Base-by-base conservation (phyloP, 2,329 filamentous ascomycete species). In the Zelopaecilomyces penicillatus region DNA sequence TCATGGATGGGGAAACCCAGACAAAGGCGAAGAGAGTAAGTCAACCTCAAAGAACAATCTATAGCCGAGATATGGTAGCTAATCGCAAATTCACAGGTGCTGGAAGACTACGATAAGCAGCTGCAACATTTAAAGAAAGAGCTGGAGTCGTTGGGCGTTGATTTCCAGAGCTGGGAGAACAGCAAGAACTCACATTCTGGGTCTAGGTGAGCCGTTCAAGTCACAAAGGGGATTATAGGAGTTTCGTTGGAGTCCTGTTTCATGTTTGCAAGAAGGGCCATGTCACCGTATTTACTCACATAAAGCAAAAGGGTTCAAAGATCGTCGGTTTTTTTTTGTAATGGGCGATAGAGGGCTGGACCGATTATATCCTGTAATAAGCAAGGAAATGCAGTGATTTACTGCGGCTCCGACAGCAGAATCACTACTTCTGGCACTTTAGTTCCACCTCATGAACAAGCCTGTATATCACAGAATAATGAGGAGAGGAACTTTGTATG, bases 61-160 rank as follows among this genome's bases (percentile, higher is more conserved):
- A 31, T 19, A 11, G 26, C 27, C 11, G 9, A 3, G 4, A 35
- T 37, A 26, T 30, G 34, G 12, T 28, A 19, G 47, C 50, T 56
- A 42, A 60, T 51, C 33, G 33, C 38, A 5, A 5, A 26, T 5
- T 12, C n/a, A 1, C 50, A 88, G 84, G 83, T 91, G 39, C 66
- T 91, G 55, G 82, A 85, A 56, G 85, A 89, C 58, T 91, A 90
- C 62, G 83, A 90, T 61, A 85, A 82, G 61, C 86, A 91, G 67
- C 71, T 93, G 31, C 72, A 77, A 58, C 83, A 90, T 60, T 70
- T 94, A 50, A 85, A 82, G 64, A 83, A 82, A 60, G 83, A 88
- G 60, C 70, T 83, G 10, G 82, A 84, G 58, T 72, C 76, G 41
- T 70, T 82, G 52, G 76, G 75, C 54, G 69, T 73, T 36, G 77